phyloP scores from a whole-genome alignment of 2,329 filamentous ascomycete species.

The Arthrobotrys megalospora region DNA sequence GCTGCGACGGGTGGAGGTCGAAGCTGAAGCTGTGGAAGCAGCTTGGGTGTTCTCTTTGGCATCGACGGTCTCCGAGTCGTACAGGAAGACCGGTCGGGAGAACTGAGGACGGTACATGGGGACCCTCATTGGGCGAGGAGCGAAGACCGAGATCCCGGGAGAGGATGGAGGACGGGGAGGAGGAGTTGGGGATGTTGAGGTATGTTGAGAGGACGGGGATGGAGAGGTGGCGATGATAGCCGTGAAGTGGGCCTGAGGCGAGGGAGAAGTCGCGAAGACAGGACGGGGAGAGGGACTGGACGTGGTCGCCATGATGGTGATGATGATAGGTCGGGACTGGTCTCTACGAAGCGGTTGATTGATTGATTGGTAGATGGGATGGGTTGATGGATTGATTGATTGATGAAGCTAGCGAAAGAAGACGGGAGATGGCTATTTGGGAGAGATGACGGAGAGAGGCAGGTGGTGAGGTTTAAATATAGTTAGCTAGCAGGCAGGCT shows the following conservation, averaged over 20 bases:
- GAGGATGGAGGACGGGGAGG: conserved; percentile 58
- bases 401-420: conserved; percentile 6
- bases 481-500: too few species aligned
- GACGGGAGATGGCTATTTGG: background rate
- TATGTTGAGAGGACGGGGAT: conserved; percentile 36
- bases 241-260: conserved; percentile 34
- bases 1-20: conserved; percentile 52
- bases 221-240: conserved; percentile 34
- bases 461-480: conserved; percentile 24
- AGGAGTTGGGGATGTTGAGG: conserved; percentile 49
- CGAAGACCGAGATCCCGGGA: conserved; percentile 59
- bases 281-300: conserved; percentile 54
- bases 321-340: background rate
- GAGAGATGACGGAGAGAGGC: background rate
- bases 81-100: conserved; percentile 60
- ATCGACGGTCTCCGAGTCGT: conserved; percentile 51
- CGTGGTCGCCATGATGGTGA: conserved; percentile 41
- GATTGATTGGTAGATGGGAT: background rate
- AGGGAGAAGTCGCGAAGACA: conserved; percentile 33
- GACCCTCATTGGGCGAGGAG: conserved; percentile 57
- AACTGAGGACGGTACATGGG: conserved; percentile 60
- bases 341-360: background rate
- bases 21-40: background rate
- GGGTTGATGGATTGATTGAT: background rate
- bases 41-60: conserved; percentile 48